Percentiles rank a stretch among this genome's conserved stretches.
Evolutionary conservation across 176 grass and related monocot genomes (phyloP).

Genomic region (Triticum timopheevii): DNA sequence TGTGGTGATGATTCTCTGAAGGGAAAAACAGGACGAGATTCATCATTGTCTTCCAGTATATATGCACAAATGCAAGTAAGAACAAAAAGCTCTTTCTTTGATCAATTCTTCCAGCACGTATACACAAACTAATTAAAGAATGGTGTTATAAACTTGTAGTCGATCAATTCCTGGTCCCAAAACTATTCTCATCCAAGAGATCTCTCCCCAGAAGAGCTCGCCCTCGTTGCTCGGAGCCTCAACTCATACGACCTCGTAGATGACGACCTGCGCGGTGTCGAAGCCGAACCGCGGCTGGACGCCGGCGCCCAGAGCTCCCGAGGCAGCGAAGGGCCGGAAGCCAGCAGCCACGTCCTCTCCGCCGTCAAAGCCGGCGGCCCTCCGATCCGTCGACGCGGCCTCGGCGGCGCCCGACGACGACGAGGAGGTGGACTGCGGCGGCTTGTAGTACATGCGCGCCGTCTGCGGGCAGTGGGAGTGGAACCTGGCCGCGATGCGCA

Average conservation of each 20-base stretch:
- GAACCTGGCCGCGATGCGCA: constrained; percentile 64
- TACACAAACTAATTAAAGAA: constrained; percentile 7
- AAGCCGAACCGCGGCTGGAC: background rate
- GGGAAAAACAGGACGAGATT: no score
- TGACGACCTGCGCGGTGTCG: constrained; percentile 32
- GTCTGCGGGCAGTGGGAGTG: constrained; percentile 81
- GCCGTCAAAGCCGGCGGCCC: background rate
- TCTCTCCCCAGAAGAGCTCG: no score
- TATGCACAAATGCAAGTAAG: background rate
- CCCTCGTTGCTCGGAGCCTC: background rate
- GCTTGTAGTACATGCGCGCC: constrained; percentile 80
- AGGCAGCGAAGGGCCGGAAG: constrained; percentile 2
- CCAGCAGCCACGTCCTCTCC: background rate
- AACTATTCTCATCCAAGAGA: no score
- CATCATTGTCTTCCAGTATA: background rate
- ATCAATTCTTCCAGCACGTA: background rate
- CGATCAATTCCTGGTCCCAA: background rate
- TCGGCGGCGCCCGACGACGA: background rate
- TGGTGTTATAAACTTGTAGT: background rate
- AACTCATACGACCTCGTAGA: constrained; percentile 34
- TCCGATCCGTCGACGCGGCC: background rate
- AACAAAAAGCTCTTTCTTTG: background rate
- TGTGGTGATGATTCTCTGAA: no score
- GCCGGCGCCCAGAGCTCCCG: background rate
- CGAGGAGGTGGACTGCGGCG: constrained; percentile 33